Evolutionary conservation across 2,329 filamentous ascomycete genomes (phyloP), one percentile per base, ranked within the genome.

Genomic region (Calonectria fujianensis): DNA sequence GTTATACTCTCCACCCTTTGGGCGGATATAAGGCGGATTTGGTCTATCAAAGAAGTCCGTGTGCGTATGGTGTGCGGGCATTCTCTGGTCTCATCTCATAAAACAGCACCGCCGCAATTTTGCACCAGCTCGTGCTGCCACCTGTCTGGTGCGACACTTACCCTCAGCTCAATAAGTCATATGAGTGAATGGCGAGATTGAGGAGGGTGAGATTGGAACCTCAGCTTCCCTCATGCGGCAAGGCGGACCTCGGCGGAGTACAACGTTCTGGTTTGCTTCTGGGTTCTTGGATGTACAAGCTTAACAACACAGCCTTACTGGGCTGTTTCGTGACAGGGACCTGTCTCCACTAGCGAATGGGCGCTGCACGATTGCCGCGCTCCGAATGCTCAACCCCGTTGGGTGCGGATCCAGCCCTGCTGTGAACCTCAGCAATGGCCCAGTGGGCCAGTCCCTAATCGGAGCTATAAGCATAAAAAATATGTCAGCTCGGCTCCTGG

Each of bases 121-220:
- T n/a, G 54, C 32, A 37, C 13, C 16, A 39, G n/a, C 4, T 16
- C 31, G 16, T 24, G 32, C n/a, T 32, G 54, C 27, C 11, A 24
- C 32, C 32, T 24, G n/a, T 31, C 7, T 24, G 18, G 20, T 35
- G 29, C 18, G 11, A 35, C 16, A 24, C 31, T 10, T 31, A 18
- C 20, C 2, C 11, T 57, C 3, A 13, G 20, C 32, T 20, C 18
- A 29, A 32, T 10, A 6, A 57, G 52, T 24, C 52, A 35, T 57
- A 20, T 57, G 18, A 9, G 16, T 24, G 54, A 27, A 59, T 59
- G 54, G 32, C 20, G 54, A 59, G 54, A 59, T 59, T 59, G 20
- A 24, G 5, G 10, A 16, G 11, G 52, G 31, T 37, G 11, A 27
- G 4, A 14, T 37, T 37, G 20, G 11, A 6, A 16, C 13, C 39